Evolutionary conservation across 495 filamentous ascomycete genomes (phyloP).

Genomic region (Filosporella fistucella): DNA sequence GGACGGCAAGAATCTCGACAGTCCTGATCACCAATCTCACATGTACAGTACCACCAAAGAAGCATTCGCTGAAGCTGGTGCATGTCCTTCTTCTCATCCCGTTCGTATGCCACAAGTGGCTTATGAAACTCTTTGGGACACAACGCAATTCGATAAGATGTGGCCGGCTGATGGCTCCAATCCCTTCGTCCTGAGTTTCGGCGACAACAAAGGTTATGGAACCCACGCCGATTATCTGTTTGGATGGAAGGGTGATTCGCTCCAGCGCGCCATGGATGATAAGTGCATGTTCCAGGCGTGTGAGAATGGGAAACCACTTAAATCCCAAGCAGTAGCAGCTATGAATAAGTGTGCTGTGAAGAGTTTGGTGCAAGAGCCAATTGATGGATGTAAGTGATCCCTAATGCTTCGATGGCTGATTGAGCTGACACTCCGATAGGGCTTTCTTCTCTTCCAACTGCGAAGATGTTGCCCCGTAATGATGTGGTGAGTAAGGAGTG

Average conservation of each 20-base stretch:
- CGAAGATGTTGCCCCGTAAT: too few relatives aligned
- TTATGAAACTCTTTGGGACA: neutral
- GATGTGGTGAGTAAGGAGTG: too few relatives aligned
- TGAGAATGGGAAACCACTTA: constrained; percentile 40
- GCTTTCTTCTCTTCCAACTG: too few relatives aligned
- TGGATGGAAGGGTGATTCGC: constrained; percentile 62
- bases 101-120: neutral
- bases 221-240: constrained; percentile 72
- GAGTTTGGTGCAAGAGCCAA: constrained; percentile 35
- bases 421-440: too few relatives aligned
- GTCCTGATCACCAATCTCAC: neutral
- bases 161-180: neutral
- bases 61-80: neutral
- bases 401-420: too few relatives aligned
- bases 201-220: constrained; percentile 64
- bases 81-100: neutral
- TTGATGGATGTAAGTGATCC: constrained; percentile 48
- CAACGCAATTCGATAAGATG: neutral
- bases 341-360: constrained; percentile 41
- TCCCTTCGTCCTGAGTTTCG: constrained; percentile 18
- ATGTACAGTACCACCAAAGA: neutral
- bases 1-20: too few relatives aligned
- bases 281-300: constrained; percentile 45
- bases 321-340: constrained; percentile 34
- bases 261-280: constrained; percentile 55